Percentiles rank a stretch among this genome's conserved stretches.
phyloP scores from a whole-genome alignment of 1,139 yeast species.

The Sugiyamaella grinbergsii region DNA sequence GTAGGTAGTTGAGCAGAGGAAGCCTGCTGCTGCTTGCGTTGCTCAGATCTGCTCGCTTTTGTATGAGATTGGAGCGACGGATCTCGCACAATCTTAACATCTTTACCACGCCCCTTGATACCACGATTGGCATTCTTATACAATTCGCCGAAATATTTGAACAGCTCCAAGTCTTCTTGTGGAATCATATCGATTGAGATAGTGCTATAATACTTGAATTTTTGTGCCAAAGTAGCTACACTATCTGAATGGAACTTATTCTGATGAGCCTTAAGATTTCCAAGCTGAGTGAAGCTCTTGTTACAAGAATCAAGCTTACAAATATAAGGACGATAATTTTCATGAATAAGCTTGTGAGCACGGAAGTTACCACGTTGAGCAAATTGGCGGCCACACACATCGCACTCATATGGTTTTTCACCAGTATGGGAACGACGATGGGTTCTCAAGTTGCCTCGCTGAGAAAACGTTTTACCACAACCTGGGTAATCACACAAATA shows the following conservation, averaged over 20 bases:
- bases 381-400: constrained; percentile 68
- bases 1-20: constrained; percentile 12
- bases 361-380: constrained; percentile 89
- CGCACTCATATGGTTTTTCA: constrained; percentile 82
- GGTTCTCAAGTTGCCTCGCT: constrained; percentile 88
- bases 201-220: constrained; percentile 35
- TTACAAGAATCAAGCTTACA: constrained; percentile 82
- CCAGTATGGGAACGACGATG: constrained; percentile 85
- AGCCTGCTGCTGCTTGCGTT: constrained; percentile 9
- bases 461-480: constrained; percentile 79
- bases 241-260: constrained; percentile 81
- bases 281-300: constrained; percentile 86
- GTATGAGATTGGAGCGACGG: constrained; percentile 18
- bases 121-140: constrained; percentile 90
- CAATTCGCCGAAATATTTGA: constrained; percentile 74
- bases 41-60: constrained; percentile 14
- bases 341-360: constrained; percentile 82
- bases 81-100: constrained; percentile 36
- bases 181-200: constrained; percentile 48
- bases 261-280: constrained; percentile 91
- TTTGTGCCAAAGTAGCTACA: constrained; percentile 60
- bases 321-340: constrained; percentile 72
- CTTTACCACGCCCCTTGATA: constrained; percentile 84
- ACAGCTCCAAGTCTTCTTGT: constrained; percentile 62
- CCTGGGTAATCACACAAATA: constrained; percentile 65